Percentiles rank a stretch among this genome's conserved stretches.
These are phyloP conservation scores for Mesotaenium endlicherianum DNA, from an alignment of 139 green algal species.

Conservation along the genomic window DNA sequence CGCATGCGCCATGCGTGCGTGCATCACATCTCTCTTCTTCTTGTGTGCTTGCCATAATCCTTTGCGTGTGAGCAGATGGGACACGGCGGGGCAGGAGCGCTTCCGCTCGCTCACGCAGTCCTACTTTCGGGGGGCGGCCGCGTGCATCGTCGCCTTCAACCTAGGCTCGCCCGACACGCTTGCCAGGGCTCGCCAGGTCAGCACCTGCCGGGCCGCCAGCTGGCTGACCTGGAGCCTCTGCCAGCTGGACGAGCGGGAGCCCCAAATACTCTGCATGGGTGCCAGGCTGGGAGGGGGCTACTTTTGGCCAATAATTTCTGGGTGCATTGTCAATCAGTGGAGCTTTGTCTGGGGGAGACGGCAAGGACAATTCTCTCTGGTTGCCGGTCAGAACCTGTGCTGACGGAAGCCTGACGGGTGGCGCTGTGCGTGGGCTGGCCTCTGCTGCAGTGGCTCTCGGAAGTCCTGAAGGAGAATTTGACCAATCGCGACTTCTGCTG, in stretches of 20 bases:
- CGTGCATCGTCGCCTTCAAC: conserved; percentile 69
- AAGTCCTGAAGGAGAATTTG: conserved; percentile 19
- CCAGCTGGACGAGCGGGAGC: too few relatives aligned
- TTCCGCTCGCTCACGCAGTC: conserved; percentile 72
- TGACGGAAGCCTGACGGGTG: too few relatives aligned
- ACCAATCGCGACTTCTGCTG: conserved; percentile 17
- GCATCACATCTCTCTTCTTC: background rate
- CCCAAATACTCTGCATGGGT: too few relatives aligned
- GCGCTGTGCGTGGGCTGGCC: too few relatives aligned
- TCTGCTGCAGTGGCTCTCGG: conserved; percentile 19
- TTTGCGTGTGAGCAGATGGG: conserved; percentile 56
- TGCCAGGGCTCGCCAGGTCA: background rate
- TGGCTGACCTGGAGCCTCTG: too few relatives aligned
- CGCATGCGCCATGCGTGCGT: too few relatives aligned
- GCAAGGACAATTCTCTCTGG: background rate
- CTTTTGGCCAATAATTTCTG: too few relatives aligned
- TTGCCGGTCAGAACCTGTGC: too few relatives aligned
- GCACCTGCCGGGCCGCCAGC: too few relatives aligned
- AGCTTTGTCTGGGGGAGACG: too few relatives aligned
- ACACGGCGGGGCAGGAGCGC: conserved; percentile 77
- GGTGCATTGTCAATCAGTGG: too few relatives aligned
- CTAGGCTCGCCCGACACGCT: conserved; percentile 1
- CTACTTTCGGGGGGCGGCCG: conserved; percentile 68
- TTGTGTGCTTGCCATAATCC: background rate
- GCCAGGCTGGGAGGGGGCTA: too few relatives aligned